Percentiles rank a stretch among this genome's conserved stretches.
phyloP scores from a whole-genome alignment of 495 filamentous ascomycete genomes.

The Penicillium pancosmium region DNA sequence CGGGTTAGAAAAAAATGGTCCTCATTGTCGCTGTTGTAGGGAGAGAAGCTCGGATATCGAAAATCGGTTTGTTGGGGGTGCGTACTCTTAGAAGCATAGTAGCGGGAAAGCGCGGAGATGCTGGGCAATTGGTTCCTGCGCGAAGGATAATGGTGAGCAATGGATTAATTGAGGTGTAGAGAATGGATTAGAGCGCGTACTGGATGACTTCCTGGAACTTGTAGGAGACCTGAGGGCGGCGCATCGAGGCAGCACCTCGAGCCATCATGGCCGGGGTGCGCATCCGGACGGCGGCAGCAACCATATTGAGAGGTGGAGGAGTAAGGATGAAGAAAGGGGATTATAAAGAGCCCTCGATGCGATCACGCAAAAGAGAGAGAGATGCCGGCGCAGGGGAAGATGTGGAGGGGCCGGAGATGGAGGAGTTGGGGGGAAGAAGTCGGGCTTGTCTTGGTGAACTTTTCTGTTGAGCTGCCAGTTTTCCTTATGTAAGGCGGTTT shows the following conservation, averaged over 20 bases:
- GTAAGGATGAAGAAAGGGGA: slow-evolving; percentile 14
- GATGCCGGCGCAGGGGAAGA: slow-evolving; percentile 20
- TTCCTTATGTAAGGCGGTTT: not conserved
- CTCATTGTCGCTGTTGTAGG: not conserved
- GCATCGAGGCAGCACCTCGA: slow-evolving; percentile 46
- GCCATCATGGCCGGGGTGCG: slow-evolving; percentile 49
- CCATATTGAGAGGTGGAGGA: slow-evolving; percentile 40
- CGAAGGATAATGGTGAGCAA: slow-evolving; percentile 25
- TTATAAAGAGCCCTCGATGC: slow-evolving; percentile 32
- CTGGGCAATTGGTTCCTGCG: slow-evolving; percentile 53
- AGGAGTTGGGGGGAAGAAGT: slow-evolving; percentile 37
- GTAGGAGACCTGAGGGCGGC: slow-evolving; percentile 46
- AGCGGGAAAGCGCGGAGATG: slow-evolving; percentile 65
- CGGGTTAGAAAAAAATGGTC: not conserved
- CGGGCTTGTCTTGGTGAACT: slow-evolving; percentile 35
- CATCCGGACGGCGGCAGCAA: slow-evolving; percentile 52
- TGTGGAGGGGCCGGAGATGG: slow-evolving; percentile 32
- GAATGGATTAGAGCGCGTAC: slow-evolving; percentile 33
- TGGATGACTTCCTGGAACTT: slow-evolving; percentile 47
- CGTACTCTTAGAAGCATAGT: slow-evolving; percentile 80
- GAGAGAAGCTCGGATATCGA: slow-evolving; percentile 2
- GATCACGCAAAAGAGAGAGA: slow-evolving; percentile 24
- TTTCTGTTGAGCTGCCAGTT: slow-evolving; percentile 47
- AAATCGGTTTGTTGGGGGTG: slow-evolving; percentile 14
- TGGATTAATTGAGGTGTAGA: not conserved